These are phyloP conservation scores for Hypholoma sublateritium DNA, from an alignment of 768 basidiomycete genomes.

Conservation along the genomic window DNA sequence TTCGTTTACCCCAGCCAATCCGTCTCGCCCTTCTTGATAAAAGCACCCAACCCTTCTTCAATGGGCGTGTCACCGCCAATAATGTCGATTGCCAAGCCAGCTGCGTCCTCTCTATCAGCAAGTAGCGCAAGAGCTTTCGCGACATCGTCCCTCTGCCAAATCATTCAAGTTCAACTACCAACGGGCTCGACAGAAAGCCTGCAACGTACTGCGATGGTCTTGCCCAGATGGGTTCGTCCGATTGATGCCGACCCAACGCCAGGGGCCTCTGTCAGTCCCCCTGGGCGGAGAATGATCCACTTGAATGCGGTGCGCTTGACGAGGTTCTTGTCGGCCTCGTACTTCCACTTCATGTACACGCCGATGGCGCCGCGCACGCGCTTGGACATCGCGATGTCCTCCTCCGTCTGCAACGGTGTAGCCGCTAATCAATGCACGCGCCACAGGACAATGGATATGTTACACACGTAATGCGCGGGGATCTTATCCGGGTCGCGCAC, in stretches of 20 bases:
- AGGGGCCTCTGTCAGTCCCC: slow-evolving; percentile 47
- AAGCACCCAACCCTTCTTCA: slow-evolving; percentile 45
- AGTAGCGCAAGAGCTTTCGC: slow-evolving; percentile 47
- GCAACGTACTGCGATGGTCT: slow-evolving; percentile 45
- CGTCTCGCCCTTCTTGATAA: slow-evolving; percentile 48
- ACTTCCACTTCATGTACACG: slow-evolving; percentile 47
- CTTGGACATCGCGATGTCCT: slow-evolving; percentile 43
- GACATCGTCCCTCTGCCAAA: slow-evolving; percentile 55
- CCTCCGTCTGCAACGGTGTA: slow-evolving; percentile 34
- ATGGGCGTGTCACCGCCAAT: slow-evolving; percentile 51
- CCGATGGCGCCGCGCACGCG: slow-evolving; percentile 44
- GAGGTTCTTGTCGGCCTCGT: slow-evolving; percentile 50
- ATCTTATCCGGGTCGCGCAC: slow-evolving; percentile 47
- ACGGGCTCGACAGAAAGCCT: background rate
- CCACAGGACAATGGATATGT: background rate
- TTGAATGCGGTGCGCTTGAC: slow-evolving; percentile 52
- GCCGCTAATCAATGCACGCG: background rate
- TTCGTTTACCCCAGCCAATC: slow-evolving; percentile 33
- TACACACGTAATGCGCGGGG: slow-evolving; percentile 52
- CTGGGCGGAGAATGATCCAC: slow-evolving; percentile 71
- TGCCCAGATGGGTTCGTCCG: slow-evolving; percentile 51
- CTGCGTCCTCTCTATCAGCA: slow-evolving; percentile 49
- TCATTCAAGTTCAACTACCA: background rate
- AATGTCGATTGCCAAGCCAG: slow-evolving; percentile 61
- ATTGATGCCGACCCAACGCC: slow-evolving; percentile 52